Evolutionary conservation across 192 early-diverging fungal species (phyloP).

Genomic region (Coemansia sp.): DNA sequence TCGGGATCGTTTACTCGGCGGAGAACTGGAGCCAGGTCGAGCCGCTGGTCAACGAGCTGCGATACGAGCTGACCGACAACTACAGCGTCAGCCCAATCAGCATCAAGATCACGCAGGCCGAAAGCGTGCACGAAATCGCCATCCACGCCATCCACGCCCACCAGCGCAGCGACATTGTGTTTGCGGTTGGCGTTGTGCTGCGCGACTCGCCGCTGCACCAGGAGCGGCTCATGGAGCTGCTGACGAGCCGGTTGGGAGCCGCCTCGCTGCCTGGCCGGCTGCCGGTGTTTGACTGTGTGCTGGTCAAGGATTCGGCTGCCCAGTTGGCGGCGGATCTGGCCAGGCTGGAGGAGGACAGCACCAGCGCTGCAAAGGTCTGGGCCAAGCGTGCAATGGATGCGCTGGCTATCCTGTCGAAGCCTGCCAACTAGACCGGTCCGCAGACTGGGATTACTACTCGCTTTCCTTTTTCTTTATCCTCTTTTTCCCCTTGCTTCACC

Average conservation of each 20-base stretch:
- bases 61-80: conserved; percentile 39
- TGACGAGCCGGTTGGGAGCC: conserved; percentile 19
- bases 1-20: conserved; percentile 35
- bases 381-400: conserved; percentile 46
- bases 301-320: conserved; percentile 25
- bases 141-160: conserved; percentile 24
- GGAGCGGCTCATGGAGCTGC: conserved; percentile 23
- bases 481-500: too few species aligned
- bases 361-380: conserved; percentile 23
- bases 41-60: conserved; percentile 42
- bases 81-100: conserved; percentile 35
- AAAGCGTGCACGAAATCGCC: conserved; percentile 42
- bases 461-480: too few species aligned
- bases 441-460: too few species aligned
- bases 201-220: conserved; percentile 21
- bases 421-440: conserved; percentile 1
- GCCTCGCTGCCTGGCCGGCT: conserved; percentile 12
- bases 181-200: conserved; percentile 40
- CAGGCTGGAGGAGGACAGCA: background rate
- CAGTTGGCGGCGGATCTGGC: conserved; percentile 12
- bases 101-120: conserved; percentile 36
- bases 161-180: conserved; percentile 39
- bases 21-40: conserved; percentile 40
- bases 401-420: conserved; percentile 25
- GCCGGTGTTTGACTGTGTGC: conserved; percentile 45